phyloP scores from a whole-genome alignment of 2,329 filamentous ascomycete genomes.

The Capronia epimyces region DNA sequence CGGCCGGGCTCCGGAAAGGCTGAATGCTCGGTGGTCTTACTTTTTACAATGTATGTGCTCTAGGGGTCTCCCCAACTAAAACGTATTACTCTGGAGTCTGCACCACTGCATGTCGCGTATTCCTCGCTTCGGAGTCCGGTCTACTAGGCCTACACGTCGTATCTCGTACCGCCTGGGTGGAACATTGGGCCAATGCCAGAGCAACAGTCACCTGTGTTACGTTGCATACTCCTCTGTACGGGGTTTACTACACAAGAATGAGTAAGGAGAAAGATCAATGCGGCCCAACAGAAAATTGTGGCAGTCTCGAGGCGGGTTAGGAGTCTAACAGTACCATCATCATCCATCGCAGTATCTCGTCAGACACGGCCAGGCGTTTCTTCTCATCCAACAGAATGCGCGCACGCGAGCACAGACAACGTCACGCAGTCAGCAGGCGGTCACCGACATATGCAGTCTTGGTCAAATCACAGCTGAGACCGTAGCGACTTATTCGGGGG shows the following conservation, averaged over 20 bases:
- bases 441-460: conserved; percentile 10
- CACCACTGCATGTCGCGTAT: no score
- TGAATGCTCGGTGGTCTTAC: conserved; percentile 4
- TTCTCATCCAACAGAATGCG: neutral
- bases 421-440: conserved; percentile 12
- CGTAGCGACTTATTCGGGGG: neutral
- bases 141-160: conserved; percentile 9
- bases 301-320: neutral
- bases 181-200: neutral
- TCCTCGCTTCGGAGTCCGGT: conserved; percentile 21
- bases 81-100: no score
- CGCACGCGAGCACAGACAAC: neutral
- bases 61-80: neutral
- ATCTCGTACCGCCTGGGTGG: conserved; percentile 14
- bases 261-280: neutral
- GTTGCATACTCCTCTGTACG: no score
- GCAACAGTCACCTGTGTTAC: conserved; percentile 11
- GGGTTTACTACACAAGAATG: neutral
- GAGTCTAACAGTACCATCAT: neutral
- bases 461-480: conserved; percentile 8
- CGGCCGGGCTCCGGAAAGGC: conserved; percentile 9
- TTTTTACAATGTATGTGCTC: no score
- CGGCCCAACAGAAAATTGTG: conserved; percentile 1
- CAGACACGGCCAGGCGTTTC: neutral
- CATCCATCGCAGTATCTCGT: neutral